Conservation (phyloP, 768 basidiomycete species). For the Zangia roseola region DNA sequence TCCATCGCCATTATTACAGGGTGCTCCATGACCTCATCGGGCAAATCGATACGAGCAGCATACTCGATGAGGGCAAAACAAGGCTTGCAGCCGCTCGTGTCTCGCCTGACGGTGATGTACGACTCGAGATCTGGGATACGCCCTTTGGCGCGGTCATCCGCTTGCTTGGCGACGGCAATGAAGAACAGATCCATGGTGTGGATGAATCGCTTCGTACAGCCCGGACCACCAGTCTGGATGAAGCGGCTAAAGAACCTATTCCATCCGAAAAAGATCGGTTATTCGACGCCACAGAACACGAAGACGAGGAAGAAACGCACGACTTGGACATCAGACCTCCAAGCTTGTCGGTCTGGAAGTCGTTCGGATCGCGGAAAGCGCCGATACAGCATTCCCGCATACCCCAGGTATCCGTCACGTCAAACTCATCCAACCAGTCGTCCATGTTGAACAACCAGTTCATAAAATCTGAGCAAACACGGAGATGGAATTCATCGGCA, state of each 20-base stretch:
- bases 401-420: constrained; percentile 29
- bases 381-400: constrained; percentile 31
- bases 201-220: constrained; percentile 41
- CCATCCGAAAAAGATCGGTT: constrained; percentile 7
- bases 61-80: constrained; percentile 57
- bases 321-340: constrained; percentile 34
- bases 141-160: constrained; percentile 40
- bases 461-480: constrained; percentile 69
- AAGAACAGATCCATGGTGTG: constrained; percentile 42
- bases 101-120: constrained; percentile 52
- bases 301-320: constrained; percentile 22
- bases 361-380: constrained; percentile 29
- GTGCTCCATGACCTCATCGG: constrained; percentile 53
- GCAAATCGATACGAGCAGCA: constrained; percentile 48
- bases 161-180: constrained; percentile 42
- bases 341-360: constrained; percentile 27
- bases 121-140: constrained; percentile 46
- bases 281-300: background rate
- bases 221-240: constrained; percentile 36
- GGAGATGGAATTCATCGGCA: constrained; percentile 53
- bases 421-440: constrained; percentile 42
- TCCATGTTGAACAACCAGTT: constrained; percentile 43
- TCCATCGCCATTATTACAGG: constrained; percentile 45
- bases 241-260: constrained; percentile 40
- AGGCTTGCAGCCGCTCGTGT: constrained; percentile 53